Percentiles rank a stretch among this genome's conserved stretches.
Conservation (phyloP, 176 grass and related monocot species). For the Oryza australiensis region DNA sequence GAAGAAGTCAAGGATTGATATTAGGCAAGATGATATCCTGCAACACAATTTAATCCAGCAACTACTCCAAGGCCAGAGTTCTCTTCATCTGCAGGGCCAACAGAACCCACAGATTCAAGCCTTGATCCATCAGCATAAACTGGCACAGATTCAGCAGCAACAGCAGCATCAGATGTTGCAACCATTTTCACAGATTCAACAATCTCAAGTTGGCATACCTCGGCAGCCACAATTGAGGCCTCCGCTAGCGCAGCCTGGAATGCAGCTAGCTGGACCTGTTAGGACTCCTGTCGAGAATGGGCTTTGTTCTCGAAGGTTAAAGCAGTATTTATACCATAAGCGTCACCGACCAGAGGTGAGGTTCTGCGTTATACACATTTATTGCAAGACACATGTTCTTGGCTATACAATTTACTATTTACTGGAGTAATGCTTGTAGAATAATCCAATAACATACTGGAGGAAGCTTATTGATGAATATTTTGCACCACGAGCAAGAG, state of each 20-base stretch:
- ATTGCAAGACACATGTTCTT: conserved; percentile 22
- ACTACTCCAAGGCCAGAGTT: conserved; percentile 58
- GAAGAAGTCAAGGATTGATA: conserved; percentile 80
- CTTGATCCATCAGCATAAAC: conserved; percentile 72
- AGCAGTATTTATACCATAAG: conserved; percentile 94
- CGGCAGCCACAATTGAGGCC: conserved; percentile 69
- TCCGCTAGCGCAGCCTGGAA: conserved; percentile 51
- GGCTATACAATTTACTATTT: conserved; percentile 38
- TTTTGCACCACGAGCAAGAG: conserved; percentile 83
- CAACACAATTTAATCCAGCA: conserved; percentile 80
- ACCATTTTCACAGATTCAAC: conserved; percentile 72
- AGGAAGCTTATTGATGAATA: conserved; percentile 93
- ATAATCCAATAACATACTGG: conserved; percentile 91
- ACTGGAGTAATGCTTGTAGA: conserved; percentile 46
- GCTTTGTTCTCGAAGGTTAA: conserved; percentile 84
- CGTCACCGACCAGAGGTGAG: conserved; percentile 75
- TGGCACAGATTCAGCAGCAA: conserved; percentile 65
- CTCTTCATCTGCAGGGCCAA: conserved; percentile 59
- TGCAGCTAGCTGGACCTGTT: conserved; percentile 55
- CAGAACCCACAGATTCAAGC: conserved; percentile 83
- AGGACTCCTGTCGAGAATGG: conserved; percentile 65
- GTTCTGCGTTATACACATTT: conserved; percentile 24
- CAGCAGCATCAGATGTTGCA: conserved; percentile 74
- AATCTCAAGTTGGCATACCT: conserved; percentile 50
- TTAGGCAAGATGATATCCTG: conserved; percentile 64